Conservation (phyloP, 1,139 yeast genomes). For the Hanseniaspora sp. region DNA sequence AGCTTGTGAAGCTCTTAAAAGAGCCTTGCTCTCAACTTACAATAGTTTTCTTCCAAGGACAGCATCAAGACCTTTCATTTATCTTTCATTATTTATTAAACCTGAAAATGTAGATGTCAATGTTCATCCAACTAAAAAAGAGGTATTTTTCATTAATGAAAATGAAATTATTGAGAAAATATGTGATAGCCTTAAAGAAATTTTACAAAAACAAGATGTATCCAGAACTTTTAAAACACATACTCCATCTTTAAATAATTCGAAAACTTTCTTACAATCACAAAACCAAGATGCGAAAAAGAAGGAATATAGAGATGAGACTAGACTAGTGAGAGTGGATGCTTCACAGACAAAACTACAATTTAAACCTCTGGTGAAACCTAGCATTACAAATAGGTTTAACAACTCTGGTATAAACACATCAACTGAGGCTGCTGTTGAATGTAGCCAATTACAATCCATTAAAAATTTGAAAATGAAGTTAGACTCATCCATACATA, state of each 20-base stretch:
- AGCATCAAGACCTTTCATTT: constrained; percentile 57
- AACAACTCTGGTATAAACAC: background rate
- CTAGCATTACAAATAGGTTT: constrained; percentile 19
- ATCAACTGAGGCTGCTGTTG: constrained; percentile 9
- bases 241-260: constrained; percentile 32
- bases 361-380: constrained; percentile 33
- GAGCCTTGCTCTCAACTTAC: constrained; percentile 59
- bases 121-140: constrained; percentile 91
- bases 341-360: constrained; percentile 47
- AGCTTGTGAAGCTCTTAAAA: constrained; percentile 63
- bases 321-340: constrained; percentile 66
- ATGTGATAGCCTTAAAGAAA: constrained; percentile 39
- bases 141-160: constrained; percentile 75
- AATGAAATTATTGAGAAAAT: constrained; percentile 69
- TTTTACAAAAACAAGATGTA: constrained; percentile 50
- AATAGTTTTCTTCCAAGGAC: constrained; percentile 68
- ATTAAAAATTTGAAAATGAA: constrained; percentile 43
- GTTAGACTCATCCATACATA: constrained; percentile 40
- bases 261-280: background rate
- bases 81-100: constrained; percentile 51
- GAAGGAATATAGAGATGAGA: constrained; percentile 37
- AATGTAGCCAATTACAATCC: constrained; percentile 39
- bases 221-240: constrained; percentile 64
- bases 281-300: constrained; percentile 18
- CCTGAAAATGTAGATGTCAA: constrained; percentile 79